These are phyloP conservation scores for Caryopteris hybrid DNA, from an alignment of 305 asterid genomes.

Conservation along the genomic window DNA sequence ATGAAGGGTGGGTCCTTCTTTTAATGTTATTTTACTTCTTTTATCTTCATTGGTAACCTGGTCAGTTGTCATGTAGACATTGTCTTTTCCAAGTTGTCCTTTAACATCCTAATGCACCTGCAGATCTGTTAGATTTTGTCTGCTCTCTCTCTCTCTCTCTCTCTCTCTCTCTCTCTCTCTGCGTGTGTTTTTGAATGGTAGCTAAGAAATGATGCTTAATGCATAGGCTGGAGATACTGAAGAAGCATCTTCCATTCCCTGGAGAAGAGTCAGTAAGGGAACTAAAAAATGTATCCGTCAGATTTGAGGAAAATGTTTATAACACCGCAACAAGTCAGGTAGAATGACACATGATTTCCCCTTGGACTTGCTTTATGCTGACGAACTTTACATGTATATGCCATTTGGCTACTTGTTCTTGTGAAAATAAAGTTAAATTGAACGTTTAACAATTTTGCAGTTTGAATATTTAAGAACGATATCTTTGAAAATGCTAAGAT, in stretches of 20 bases:
- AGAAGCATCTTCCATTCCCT: conserved; percentile 58
- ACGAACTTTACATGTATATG: neutral
- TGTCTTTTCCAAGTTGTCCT: neutral
- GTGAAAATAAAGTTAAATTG: too few species aligned
- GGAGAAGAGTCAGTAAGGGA: conserved; percentile 59
- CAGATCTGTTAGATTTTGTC: neutral
- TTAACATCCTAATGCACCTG: neutral
- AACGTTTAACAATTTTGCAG: conserved; percentile 47
- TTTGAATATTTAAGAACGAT: conserved; percentile 55
- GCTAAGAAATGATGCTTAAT: conserved; percentile 17
- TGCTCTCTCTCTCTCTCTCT: neutral
- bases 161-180: neutral
- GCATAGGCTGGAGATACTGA: conserved; percentile 62
- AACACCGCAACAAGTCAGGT: conserved; percentile 62
- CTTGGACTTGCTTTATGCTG: neutral
- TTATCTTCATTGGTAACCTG: neutral
- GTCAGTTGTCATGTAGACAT: neutral
- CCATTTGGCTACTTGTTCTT: conserved; percentile 4
- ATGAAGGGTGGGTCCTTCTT: neutral
- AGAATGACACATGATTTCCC: conserved; percentile 2
- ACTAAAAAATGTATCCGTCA: conserved; percentile 52
- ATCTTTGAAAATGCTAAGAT: conserved; percentile 52
- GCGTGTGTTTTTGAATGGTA: conserved; percentile 4
- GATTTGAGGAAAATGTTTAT: conserved; percentile 69
- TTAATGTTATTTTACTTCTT: neutral